Percentiles rank a stretch among this genome's conserved stretches.
Conservation (phyloP, 768 basidiomycete genomes). For the Imleria badia region DNA sequence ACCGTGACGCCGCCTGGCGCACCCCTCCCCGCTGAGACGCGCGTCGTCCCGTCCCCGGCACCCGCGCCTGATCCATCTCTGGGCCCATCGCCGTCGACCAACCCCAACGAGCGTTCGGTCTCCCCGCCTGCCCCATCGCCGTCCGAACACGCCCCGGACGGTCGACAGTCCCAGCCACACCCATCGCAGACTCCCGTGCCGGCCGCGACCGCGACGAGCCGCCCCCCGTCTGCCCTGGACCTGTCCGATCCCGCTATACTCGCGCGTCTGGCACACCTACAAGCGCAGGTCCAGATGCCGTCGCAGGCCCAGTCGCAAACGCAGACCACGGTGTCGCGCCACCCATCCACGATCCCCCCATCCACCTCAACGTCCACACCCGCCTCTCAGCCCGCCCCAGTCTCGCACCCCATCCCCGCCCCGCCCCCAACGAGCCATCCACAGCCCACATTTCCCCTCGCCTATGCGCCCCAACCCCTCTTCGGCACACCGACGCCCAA, state of each 20-base stretch:
- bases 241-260: conserved; percentile 24
- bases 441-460: conserved; percentile 2
- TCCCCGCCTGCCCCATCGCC: conserved; percentile 7
- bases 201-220: not conserved
- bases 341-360: not conserved
- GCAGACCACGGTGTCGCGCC: not conserved
- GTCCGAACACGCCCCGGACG: conserved; percentile 6
- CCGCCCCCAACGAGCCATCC: conserved; percentile 10
- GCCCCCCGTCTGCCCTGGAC: conserved; percentile 14
- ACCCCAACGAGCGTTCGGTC: not conserved
- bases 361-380: not conserved
- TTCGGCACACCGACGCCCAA: not conserved
- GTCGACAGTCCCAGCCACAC: not conserved
- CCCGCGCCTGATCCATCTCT: conserved; percentile 15
- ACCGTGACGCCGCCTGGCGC: not conserved
- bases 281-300: conserved; percentile 18
- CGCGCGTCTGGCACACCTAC: conserved; percentile 25
- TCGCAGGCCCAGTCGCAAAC: not conserved
- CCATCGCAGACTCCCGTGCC: not conserved
- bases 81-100: conserved; percentile 8
- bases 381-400: not conserved
- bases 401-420: not conserved
- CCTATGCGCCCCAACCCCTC: not conserved
- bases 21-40: conserved; percentile 6
- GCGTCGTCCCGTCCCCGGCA: conserved; percentile 11